Base-by-base conservation (phyloP, 2,329 filamentous ascomycete genomes). In the Aspergillus alliaceus region DNA sequence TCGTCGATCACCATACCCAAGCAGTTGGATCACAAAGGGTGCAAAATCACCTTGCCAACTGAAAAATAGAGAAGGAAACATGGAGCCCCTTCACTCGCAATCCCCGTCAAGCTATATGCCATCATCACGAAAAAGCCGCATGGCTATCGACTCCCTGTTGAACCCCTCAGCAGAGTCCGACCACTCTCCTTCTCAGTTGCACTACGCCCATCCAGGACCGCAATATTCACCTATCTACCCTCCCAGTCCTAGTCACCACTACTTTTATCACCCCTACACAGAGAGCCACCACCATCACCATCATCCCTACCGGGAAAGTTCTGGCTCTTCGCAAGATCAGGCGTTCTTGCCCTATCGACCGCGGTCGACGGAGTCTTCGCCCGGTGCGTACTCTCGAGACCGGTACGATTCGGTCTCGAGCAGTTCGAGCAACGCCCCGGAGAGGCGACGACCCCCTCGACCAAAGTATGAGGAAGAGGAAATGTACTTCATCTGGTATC, bases 401-500 rank as follows among this genome's bases (percentile, higher is more conserved):
- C 72, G 75, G 39, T 76, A 72, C 61, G 70, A 72, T 54, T 76
- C 74, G 25, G 75, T 76, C 48, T 76, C 75, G 12, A 77, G 74
- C 63, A 71, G 66, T 53, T 75, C 74, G 20, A 74, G 71, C 35
- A 68, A 68, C 53, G 64, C 68, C 9, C 59, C 65, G 6, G 75
- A 76, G 52, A 71, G 72, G 15, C 74, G 75, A 8, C 74, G 77
- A 4, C 68, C 73, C 6, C 75, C 76, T n/a, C 72, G 77, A 5
- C 77, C 76, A 25, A 78, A 77, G 65, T 80, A 80, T 65, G 73
- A 74, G 44, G 72, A 76, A 51, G 78, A 80, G 66, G 76, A 80
- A 58, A 75, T 75, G 69, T 77, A 76, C 64, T 80, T 80, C 58
- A 79, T 80, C 59, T 80, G 78, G 78, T 80, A 80, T 61, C 75